Evolutionary conservation across 2,329 filamentous ascomycete genomes (phyloP), one percentile per base, ranked within the genome.

Genomic region (Clarireedia hainanense): DNA sequence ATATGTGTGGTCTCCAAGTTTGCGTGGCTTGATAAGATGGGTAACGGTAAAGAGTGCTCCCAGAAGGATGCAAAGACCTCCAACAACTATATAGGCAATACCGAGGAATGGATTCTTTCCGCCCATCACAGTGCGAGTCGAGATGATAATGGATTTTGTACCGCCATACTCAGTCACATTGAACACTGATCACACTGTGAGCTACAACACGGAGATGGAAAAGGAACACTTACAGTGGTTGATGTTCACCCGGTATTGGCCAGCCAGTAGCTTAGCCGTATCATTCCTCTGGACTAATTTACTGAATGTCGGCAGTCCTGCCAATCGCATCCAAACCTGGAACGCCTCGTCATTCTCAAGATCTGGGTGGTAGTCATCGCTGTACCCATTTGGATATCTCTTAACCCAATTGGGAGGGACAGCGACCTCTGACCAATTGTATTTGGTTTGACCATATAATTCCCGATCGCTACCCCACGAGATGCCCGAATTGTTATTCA

Each of bases 241-340:
- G 60, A 97, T 87, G 51, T 87, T 76, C 52, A 99, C 74, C 60
- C 83, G 75, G 70, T 99, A 99, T 20, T 74, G 81, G 27, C 92
- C 94, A 15, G 74, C 68, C 36, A 69, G 66, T 86, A 99, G 86
- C 0, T 74, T 69, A 2, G 78, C 74, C 0, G 76, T 76, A 68
- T 96, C 86, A 68, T 96, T 96, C 58, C 91, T 81, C 71, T 86
- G 81, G 47, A 90, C 89, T 47, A 99, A 77, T 75, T 99, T 99
- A 80, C 89, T 96, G 70, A 99, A 99, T 5, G 86, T 87, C 1
- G 94, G 94, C 65, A 97, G 75, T 57, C 92, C 94, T 24, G 94
- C 94, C 1, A 95, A 95, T 65, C 94, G 85, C 94, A 99, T 99
- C 94, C 94, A 99, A 23, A 97, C 91, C 73, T 96, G 91, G 71